These are phyloP conservation scores for Hypoxylon fuscum DNA, from an alignment of 495 filamentous ascomycete genomes.

Conservation along the genomic window DNA sequence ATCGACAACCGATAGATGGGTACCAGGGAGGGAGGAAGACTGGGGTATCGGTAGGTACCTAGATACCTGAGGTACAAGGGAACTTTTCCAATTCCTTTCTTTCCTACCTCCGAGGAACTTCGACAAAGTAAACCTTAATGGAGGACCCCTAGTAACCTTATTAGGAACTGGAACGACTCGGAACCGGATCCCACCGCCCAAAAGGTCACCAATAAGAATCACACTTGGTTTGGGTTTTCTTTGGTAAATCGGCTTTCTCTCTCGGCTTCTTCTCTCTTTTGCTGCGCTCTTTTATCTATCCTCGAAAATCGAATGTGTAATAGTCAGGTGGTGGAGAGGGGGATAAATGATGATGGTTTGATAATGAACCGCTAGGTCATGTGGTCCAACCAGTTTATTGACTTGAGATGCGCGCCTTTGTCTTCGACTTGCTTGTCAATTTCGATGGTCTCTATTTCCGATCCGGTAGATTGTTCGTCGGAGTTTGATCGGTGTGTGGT, in stretches of 20 bases:
- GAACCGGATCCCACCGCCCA: slow-evolving; percentile 31
- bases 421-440: slow-evolving; percentile 24
- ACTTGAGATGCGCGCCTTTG: slow-evolving; percentile 23
- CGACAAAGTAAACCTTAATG: slow-evolving; percentile 28
- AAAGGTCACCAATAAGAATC: slow-evolving; percentile 35
- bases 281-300: too few relatives aligned
- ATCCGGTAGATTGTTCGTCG: not conserved
- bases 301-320: slow-evolving; percentile 36
- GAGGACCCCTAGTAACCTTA: slow-evolving; percentile 30
- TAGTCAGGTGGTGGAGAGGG: slow-evolving; percentile 28
- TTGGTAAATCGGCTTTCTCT: not conserved
- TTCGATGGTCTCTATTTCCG: slow-evolving; percentile 9
- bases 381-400: slow-evolving; percentile 25
- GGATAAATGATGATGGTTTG: slow-evolving; percentile 39
- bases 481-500: slow-evolving; percentile 23
- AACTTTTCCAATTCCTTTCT: slow-evolving; percentile 19
- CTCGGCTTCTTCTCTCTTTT: slow-evolving; percentile 21
- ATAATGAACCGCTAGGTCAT: slow-evolving; percentile 41
- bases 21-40: slow-evolving; percentile 18
- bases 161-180: slow-evolving; percentile 28
- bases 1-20: slow-evolving; percentile 17
- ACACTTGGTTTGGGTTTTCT: slow-evolving; percentile 12
- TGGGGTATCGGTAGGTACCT: slow-evolving; percentile 14
- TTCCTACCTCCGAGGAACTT: slow-evolving; percentile 30
- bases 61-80: slow-evolving; percentile 31